Base-by-base conservation (phyloP, 108 stramenopile species). In the Fistulifera solaris region DNA sequence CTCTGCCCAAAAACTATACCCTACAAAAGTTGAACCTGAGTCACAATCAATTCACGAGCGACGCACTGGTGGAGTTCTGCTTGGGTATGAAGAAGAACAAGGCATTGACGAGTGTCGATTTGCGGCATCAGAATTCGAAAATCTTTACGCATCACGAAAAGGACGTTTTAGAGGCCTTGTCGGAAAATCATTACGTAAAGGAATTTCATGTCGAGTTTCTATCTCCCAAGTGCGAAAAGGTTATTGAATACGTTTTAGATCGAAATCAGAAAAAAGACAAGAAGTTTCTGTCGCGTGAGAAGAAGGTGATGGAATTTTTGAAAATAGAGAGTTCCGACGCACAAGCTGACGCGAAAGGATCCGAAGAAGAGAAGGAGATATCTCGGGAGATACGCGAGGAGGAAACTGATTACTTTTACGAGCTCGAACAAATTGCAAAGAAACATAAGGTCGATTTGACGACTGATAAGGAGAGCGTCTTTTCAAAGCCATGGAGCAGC, bases 11-110 rank as follows among this genome's bases (percentile, higher is more conserved):
- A 12, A 73, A 73, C 43, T 63, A 67, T 42, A 61, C 66, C 13
- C 39, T 73, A 14, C 62, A 67, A 56, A 62, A 63, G 23, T 50
- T 73, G 35, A 54, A 73, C 56, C 46, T 73, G 27, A 63, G 61
- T 8, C 38, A 39, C 15, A 73, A 73, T 48, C 38, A 27, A 23
- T 67, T 73, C 54, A 73, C 72, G 8, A 67, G 49, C 25, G 72
- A 61, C 39, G 72, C 61, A 2, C 39, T 73, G 42, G 52, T 61
- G 18, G 62, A 59, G 40, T 67, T 73, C 41, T 73, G 72, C 31
- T 66, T 67, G 54, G 51, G 35, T 21, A 41, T 62, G 52, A 23
- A 21, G n/a, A 12, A 19, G 40, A 62, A 62, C 52, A 28, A 52
- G 11, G 23, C 52, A 6, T 13, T 62, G 10, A 21, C 8, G 15